Base-by-base conservation (phyloP, 2,329 filamentous ascomycete species). In the Zelopaecilomyces penicillatus region DNA sequence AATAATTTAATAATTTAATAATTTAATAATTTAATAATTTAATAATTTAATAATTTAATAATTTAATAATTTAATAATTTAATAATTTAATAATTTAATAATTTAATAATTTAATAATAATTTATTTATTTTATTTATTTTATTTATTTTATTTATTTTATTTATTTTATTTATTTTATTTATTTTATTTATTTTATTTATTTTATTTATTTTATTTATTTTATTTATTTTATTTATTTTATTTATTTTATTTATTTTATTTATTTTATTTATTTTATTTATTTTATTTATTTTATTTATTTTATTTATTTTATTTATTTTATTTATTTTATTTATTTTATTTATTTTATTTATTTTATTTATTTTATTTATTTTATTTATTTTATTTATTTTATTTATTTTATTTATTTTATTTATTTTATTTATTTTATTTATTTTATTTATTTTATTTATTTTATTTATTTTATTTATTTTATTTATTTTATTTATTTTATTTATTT, bases 11-110 rank as follows among this genome's bases (percentile, higher is more conserved):
- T 30, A 30, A 27, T 43, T n/a, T 37, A 31, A 27, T 6, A 30
- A 43, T 31, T 19, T 37, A 30, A 7, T 11, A 8, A 19, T 37
- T 37, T 37, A 8, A 11, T 37, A 37, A 6, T 37, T 37, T 11
- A 19, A 8, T 37, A 37, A 19, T 19, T 37, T 37, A 37, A 37
- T 37, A 37, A 8, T 37, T 8, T 11, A 6, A 11, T 19, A 8
- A 37, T 37, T 37, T 43, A 19, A 37, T 43, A 37, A 36, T 36
- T 30, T 43, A 31, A 37, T 30, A 36, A 26, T 5, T 28, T 38
- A 39, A 39, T 6, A 35, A 33, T 33, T 35, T 33, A 35, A 39
- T 39, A 44, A 39, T n/a, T 30, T 39, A 31, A 33, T 26, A 36
- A 5, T 6, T 28, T 31, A 36, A 38, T 37, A 43, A 43, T 11